Conservation (phyloP, 495 filamentous ascomycete genomes). For the Aspergillus bertholletiae region DNA sequence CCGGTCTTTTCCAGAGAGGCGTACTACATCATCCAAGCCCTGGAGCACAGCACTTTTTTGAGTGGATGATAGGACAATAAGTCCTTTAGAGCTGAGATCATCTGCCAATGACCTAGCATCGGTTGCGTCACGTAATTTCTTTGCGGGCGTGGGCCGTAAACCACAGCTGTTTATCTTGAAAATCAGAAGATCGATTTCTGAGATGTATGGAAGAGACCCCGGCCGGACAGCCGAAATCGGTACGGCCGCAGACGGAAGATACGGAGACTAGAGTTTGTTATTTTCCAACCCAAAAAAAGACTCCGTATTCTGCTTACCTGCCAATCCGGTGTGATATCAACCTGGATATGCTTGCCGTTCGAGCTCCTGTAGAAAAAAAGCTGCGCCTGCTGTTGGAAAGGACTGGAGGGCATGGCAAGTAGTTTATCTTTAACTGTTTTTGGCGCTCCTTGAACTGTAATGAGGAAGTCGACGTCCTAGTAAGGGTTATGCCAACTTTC, state of each 20-base stretch:
- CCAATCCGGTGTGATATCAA: conserved; percentile 8
- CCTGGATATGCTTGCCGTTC: conserved; percentile 2
- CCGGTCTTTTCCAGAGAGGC: neutral
- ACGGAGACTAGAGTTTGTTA: neutral
- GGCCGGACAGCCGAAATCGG: neutral
- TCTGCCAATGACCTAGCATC: neutral
- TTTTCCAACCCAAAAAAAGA: neutral
- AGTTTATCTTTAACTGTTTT: conserved; percentile 7
- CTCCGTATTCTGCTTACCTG: neutral
- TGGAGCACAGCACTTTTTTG: neutral
- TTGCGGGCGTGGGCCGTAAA: neutral
- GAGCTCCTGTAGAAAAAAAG: conserved; percentile 2
- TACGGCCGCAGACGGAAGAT: neutral
- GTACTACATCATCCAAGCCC: neutral
- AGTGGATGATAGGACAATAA: neutral
- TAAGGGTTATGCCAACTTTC: neutral
- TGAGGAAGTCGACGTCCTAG: conserved; percentile 8
- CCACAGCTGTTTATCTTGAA: neutral
- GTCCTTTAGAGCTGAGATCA: neutral
- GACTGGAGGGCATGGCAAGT: conserved; percentile 3
- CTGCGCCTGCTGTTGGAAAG: conserved; percentile 7
- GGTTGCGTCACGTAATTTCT: neutral
- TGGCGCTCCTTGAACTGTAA: conserved; percentile 5
- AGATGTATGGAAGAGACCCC: neutral
- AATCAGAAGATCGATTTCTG: neutral